Conservation (phyloP, 495 filamentous ascomycete genomes). For the Chaetomium fimeti region DNA sequence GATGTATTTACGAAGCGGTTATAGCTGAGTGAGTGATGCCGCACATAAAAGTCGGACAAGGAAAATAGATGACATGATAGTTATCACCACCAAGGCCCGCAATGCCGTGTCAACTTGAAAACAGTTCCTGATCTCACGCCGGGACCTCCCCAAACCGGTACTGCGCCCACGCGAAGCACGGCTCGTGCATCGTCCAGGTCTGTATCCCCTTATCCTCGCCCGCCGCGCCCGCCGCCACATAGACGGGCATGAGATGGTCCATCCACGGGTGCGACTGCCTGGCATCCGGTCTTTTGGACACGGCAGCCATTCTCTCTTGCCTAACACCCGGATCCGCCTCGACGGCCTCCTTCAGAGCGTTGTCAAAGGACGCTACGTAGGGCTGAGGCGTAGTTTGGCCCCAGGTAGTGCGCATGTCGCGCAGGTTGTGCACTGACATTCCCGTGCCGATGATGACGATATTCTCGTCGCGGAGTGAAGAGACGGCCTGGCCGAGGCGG, state of each 20-base stretch:
- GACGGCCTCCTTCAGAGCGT: constrained; percentile 71
- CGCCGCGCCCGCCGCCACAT: constrained; percentile 71
- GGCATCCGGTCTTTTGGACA: constrained; percentile 65
- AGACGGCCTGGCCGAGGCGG: constrained; percentile 66
- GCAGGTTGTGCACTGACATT: constrained; percentile 86
- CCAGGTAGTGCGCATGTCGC: constrained; percentile 56
- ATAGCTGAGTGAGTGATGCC: neutral
- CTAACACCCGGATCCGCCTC: constrained; percentile 54
- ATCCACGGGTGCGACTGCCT: constrained; percentile 72
- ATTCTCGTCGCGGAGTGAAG: constrained; percentile 65
- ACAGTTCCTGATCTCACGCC: neutral
- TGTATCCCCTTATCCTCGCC: constrained; percentile 60
- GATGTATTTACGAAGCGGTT: neutral
- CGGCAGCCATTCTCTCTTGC: constrained; percentile 57
- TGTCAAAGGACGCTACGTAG: constrained; percentile 75
- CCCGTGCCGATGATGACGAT: constrained; percentile 74
- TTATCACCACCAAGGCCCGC: neutral
- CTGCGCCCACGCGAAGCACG: constrained; percentile 70
- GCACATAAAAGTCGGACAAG: neutral
- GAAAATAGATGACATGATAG: neutral
- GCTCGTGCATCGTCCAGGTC: constrained; percentile 65
- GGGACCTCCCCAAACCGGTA: constrained; percentile 68
- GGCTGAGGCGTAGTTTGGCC: constrained; percentile 53
- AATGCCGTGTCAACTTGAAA: neutral
- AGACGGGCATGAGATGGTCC: constrained; percentile 78